Evolutionary conservation across 2,329 filamentous ascomycete genomes (phyloP), one percentile per base, ranked within the genome.

Genomic region (Didymosphaeria variabile): DNA sequence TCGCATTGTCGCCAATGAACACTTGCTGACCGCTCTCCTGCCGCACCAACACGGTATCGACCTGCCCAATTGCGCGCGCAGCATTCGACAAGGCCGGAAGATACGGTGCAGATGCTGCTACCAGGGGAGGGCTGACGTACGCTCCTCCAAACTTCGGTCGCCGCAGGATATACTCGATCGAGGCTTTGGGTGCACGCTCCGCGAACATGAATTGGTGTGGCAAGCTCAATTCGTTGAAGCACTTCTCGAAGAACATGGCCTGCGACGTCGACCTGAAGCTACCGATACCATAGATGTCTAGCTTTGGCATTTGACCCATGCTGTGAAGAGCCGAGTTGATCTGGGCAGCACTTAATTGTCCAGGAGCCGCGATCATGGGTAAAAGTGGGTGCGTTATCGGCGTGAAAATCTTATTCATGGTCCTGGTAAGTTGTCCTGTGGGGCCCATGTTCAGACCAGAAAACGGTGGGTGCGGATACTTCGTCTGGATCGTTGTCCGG

Each of bases 381-480:
- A 96, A 83, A 10, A 95, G 82, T 1, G 92, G 92, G 71, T 97
- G 92, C 0, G 93, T 96, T 73, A 96, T 94, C 29, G 92, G 92
- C 0, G 92, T 94, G 76, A 96, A 94, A 63, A 94, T 90, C 58
- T 90, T 92, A 79, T 96, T 96, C 60, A 95, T 82, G 0, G 91
- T 91, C 69, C 93, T 86, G 1, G 92, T 95, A 53, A 96, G 87
- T 73, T 96, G 92, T 12, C 93, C 93, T n/a, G 88, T 87, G 68
- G 92, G 89, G 29, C 91, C 91, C 91, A 95, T 95, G 77, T 95
- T 95, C 67, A 96, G 87, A 7, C 91, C 92, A 1, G 92, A 95
- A 36, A 97, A 83, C 0, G 91, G 90, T 10, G 92, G 91, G 9
- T 90, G 84, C 9, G 90, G 86, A 66, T 90, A 89, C 64, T 90